A percentile compares a stretch with the other conserved stretches of the same genome.
Conservation (phyloP, 2,329 filamentous ascomycete genomes). For the Phaeophleospora eucalypticola region DNA sequence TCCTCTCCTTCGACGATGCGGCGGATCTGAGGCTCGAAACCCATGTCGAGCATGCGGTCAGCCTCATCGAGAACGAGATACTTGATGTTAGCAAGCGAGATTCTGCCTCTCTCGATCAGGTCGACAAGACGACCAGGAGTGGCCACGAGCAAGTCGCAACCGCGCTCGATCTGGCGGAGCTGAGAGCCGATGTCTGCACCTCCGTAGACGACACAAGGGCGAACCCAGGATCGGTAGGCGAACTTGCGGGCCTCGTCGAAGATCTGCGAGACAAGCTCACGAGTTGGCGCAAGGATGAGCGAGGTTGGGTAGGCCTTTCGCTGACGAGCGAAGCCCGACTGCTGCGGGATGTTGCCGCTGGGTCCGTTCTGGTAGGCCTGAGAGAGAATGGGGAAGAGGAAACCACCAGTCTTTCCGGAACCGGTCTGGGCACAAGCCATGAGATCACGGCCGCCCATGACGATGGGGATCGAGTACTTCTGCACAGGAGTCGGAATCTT, state of each 20-base stretch:
- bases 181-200: constrained; percentile 98
- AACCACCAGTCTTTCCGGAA: constrained; percentile 99
- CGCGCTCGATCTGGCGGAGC: constrained; percentile 95
- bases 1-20: constrained; percentile 98
- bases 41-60: constrained; percentile 99
- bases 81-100: constrained; percentile 97
- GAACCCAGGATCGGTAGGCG: constrained; percentile 97
- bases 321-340: constrained; percentile 79
- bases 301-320: constrained; percentile 98
- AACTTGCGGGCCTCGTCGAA: constrained; percentile 98
- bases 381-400: constrained; percentile 98
- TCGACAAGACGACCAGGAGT: constrained; percentile 97
- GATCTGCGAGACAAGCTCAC: constrained; percentile 98
- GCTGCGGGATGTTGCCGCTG: constrained; percentile 60
- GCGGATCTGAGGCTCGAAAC: constrained; percentile 99
- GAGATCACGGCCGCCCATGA: constrained; percentile 94
- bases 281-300: constrained; percentile 90
- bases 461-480: constrained; percentile 99
- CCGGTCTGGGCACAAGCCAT: constrained; percentile 99
- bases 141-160: constrained; percentile 93
- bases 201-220: constrained; percentile 96
- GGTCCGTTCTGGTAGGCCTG: constrained; percentile 92
- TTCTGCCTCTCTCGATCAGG: constrained; percentile 95
- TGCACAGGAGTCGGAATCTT: constrained; percentile 95
- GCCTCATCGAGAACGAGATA: constrained; percentile 98